Evolutionary conservation across 495 filamentous ascomycete species (phyloP).

Genomic region (Penicillium antarcticum): DNA sequence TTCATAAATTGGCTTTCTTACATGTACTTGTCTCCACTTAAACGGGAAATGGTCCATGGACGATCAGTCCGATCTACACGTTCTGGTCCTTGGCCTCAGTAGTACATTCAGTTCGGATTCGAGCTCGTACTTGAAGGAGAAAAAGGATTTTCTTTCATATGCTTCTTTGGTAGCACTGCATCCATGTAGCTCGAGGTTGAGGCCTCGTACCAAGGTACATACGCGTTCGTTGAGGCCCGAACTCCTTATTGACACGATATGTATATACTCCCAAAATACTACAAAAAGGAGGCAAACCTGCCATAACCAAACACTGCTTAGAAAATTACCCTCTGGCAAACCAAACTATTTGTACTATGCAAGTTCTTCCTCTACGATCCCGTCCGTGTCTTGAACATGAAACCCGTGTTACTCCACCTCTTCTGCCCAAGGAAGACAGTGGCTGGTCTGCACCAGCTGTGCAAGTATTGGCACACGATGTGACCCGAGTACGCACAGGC

Average conservation of each 20-base stretch:
- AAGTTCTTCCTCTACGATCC: not conserved
- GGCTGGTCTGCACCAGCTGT: constrained; percentile 1
- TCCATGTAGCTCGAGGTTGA: constrained; percentile 9
- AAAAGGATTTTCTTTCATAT: constrained; percentile 8
- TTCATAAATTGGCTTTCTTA: not conserved
- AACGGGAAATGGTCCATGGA: constrained; percentile 2
- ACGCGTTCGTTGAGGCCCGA: not conserved
- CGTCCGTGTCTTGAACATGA: not conserved
- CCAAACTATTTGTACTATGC: too few species aligned
- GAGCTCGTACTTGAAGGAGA: constrained; percentile 11
- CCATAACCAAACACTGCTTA: not conserved
- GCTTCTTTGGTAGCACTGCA: constrained; percentile 2
- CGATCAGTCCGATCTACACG: constrained; percentile 11
- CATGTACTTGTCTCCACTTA: constrained; percentile 1
- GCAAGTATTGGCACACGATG: constrained; percentile 8
- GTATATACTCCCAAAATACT: not conserved
- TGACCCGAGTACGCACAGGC: not conserved
- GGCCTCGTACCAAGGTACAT: not conserved
- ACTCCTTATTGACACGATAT: not conserved
- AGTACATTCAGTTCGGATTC: constrained; percentile 13
- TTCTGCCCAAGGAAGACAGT: not conserved
- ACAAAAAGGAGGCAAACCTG: not conserved
- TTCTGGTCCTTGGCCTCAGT: not conserved
- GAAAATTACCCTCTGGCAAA: not conserved
- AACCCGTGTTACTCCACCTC: constrained; percentile 14